A percentile compares a stretch with the other conserved stretches of the same genome.
Conservation (phyloP, 768 basidiomycete species). For the Trametes cinnabarina region DNA sequence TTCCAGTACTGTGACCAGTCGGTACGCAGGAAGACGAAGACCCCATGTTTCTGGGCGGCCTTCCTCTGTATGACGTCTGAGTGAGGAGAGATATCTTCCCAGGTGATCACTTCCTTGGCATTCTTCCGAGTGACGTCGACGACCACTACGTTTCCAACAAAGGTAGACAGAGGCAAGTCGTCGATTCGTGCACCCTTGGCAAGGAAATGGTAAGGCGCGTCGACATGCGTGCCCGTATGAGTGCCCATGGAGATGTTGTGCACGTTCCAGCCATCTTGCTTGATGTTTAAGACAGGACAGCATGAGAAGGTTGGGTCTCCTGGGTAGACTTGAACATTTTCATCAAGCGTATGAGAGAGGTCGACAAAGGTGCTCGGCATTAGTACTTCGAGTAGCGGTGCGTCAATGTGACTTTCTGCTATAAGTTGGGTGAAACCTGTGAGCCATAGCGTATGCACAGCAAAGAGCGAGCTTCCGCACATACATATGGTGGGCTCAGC, state of each 20-base stretch:
- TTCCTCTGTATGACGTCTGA: conserved; percentile 32
- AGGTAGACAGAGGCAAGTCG: conserved; percentile 49
- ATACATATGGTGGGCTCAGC: too few species aligned
- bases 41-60: conserved; percentile 25
- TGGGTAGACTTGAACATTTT: conserved; percentile 49
- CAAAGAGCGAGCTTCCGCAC: too few species aligned
- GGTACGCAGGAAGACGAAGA: conserved; percentile 57
- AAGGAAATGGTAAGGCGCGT: conserved; percentile 74
- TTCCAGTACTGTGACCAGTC: conserved; percentile 53
- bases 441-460: too few species aligned
- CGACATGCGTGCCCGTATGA: conserved; percentile 77
- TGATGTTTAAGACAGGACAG: conserved; percentile 39
- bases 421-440: too few species aligned
- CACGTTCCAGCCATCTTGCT: conserved; percentile 49
- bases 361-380: conserved; percentile 40
- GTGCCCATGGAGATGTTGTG: conserved; percentile 55
- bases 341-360: conserved; percentile 50
- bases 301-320: conserved; percentile 53
- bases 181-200: conserved; percentile 53
- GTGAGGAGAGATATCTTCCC: conserved; percentile 25
- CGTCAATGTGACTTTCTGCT: too few species aligned
- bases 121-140: conserved; percentile 44
- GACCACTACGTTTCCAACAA: conserved; percentile 49
- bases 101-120: conserved; percentile 15
- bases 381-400: background rate